These are phyloP conservation scores for Thyridium curvatum DNA, from an alignment of 2,329 filamentous ascomycete species.

Conservation along the genomic window DNA sequence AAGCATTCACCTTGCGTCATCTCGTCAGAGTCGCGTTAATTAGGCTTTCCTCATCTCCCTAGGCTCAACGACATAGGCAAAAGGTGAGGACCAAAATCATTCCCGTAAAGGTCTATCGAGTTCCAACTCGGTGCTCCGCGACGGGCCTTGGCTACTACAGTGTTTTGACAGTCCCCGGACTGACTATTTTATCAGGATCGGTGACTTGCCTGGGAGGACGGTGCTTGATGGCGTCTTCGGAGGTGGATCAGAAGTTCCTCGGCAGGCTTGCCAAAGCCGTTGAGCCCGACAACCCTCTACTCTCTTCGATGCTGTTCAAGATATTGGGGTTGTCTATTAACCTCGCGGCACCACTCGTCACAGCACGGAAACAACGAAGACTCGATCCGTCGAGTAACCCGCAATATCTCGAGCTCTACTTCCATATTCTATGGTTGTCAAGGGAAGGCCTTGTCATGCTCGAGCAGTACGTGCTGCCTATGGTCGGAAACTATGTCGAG, in stretches of 20 bases:
- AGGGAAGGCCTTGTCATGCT: conserved; percentile 85
- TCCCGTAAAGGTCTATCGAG: too few relatives aligned
- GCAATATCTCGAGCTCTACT: conserved; percentile 73
- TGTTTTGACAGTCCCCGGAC: too few relatives aligned
- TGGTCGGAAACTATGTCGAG: conserved; percentile 71
- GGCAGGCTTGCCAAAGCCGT: conserved; percentile 80
- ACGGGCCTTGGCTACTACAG: too few relatives aligned
- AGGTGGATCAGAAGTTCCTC: conserved; percentile 96
- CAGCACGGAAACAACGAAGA: conserved; percentile 74
- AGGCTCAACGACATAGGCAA: too few relatives aligned
- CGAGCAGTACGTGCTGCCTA: conserved; percentile 81
- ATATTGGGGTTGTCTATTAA: conserved; percentile 86
- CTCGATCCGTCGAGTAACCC: conserved; percentile 75
- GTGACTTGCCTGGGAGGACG: neutral
- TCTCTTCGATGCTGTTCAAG: conserved; percentile 81
- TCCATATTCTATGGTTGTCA: conserved; percentile 91
- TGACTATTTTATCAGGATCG: too few relatives aligned
- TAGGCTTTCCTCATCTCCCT: too few relatives aligned
- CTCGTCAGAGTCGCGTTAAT: too few relatives aligned
- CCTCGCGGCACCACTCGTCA: conserved; percentile 75
- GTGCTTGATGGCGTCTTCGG: conserved; percentile 78
- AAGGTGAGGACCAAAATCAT: too few relatives aligned
- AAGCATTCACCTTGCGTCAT: too few relatives aligned
- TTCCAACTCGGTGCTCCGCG: too few relatives aligned
- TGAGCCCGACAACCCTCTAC: conserved; percentile 67